Conservation (phyloP, 495 filamentous ascomycete species). For the Penicillium canescens region DNA sequence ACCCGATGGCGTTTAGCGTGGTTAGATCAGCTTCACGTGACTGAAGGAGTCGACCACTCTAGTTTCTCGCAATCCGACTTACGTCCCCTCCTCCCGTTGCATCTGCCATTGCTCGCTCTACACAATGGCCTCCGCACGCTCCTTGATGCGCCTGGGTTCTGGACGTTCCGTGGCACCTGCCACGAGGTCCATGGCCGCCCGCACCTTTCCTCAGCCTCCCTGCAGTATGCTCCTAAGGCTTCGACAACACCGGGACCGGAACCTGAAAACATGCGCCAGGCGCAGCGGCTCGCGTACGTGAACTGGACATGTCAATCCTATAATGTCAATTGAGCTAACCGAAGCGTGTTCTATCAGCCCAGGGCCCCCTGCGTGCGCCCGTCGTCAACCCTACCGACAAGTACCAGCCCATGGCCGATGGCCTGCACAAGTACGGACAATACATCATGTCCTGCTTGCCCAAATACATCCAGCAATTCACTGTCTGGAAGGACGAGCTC, state of each 20-base stretch:
- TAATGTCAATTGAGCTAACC: constrained; percentile 22
- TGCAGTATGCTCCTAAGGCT: constrained; percentile 57
- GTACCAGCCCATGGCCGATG: constrained; percentile 77
- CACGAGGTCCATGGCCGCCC: constrained; percentile 52
- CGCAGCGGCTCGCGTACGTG: constrained; percentile 60
- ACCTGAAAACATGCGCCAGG: constrained; percentile 67
- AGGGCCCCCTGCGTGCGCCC: constrained; percentile 69
- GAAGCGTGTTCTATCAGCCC: constrained; percentile 34
- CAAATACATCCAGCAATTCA: constrained; percentile 98
- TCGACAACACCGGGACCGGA: constrained; percentile 37
- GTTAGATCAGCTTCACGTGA: constrained; percentile 37
- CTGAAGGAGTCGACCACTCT: constrained; percentile 25
- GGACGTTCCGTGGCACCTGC: constrained; percentile 62
- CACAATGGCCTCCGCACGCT: constrained; percentile 53
- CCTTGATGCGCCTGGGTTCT: constrained; percentile 67
- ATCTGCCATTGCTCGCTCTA: constrained; percentile 30
- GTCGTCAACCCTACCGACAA: constrained; percentile 92
- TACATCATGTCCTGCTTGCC: constrained; percentile 96
- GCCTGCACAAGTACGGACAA: constrained; percentile 89
- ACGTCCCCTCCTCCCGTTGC: constrained; percentile 19
- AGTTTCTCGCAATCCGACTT: constrained; percentile 37
- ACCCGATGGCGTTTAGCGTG: constrained; percentile 24
- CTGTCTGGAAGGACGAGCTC: constrained; percentile 99
- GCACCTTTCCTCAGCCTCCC: constrained; percentile 56
- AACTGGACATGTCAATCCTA: background rate